These are phyloP conservation scores for Phytophthora constricta DNA, from an alignment of 352 stramenopile species.

Conservation along the genomic window DNA sequence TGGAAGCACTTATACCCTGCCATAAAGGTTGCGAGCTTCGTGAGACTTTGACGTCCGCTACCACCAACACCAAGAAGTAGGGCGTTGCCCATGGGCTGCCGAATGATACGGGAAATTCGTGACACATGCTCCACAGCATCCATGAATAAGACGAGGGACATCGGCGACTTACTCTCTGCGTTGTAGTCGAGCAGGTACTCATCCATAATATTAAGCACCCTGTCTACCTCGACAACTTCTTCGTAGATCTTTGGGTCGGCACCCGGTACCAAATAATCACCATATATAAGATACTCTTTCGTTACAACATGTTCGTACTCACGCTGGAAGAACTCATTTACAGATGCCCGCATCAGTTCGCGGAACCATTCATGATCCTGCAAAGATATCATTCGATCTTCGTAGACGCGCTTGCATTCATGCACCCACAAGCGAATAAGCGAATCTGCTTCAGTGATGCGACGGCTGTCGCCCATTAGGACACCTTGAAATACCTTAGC, in stretches of 20 bases:
- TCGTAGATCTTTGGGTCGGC: slow-evolving; percentile 90
- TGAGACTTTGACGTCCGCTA: slow-evolving; percentile 92
- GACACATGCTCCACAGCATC: slow-evolving; percentile 89
- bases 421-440: slow-evolving; percentile 93
- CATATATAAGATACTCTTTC: slow-evolving; percentile 78
- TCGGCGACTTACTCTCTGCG: slow-evolving; percentile 90
- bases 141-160: slow-evolving; percentile 91
- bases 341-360: slow-evolving; percentile 65
- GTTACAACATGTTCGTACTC: slow-evolving; percentile 85
- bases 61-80: slow-evolving; percentile 93
- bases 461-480: slow-evolving; percentile 84
- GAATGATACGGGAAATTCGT: slow-evolving; percentile 81
- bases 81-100: slow-evolving; percentile 89
- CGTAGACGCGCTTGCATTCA: slow-evolving; percentile 94
- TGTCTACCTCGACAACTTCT: slow-evolving; percentile 86
- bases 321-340: slow-evolving; percentile 79
- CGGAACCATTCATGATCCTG: slow-evolving; percentile 94
- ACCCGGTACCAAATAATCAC: slow-evolving; percentile 82
- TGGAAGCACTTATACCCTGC: slow-evolving; percentile 94
- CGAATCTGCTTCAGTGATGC: slow-evolving; percentile 61
- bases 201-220: slow-evolving; percentile 87
- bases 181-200: slow-evolving; percentile 93
- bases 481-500: slow-evolving; percentile 95
- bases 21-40: slow-evolving; percentile 93
- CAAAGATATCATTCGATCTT: slow-evolving; percentile 92